Conservation (phyloP, 1,139 yeast genomes). For the Geotrichum klebahnii region DNA sequence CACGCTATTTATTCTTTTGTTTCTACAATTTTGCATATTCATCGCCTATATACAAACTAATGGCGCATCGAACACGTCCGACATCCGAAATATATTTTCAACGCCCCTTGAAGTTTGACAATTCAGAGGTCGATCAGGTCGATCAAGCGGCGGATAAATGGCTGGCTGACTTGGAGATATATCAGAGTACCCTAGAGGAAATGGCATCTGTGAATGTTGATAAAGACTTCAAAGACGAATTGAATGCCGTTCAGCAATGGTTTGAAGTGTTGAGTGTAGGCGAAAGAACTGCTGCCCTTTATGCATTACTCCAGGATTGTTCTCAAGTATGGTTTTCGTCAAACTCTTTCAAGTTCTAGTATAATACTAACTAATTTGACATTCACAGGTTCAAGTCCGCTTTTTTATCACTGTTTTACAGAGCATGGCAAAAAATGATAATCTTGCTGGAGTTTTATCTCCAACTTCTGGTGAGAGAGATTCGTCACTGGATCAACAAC, state of each 20-base stretch:
- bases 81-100: slow-evolving; percentile 29
- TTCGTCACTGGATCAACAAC: slow-evolving; percentile 15
- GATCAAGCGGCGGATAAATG: slow-evolving; percentile 36
- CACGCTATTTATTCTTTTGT: no score
- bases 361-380: neutral
- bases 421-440: slow-evolving; percentile 35
- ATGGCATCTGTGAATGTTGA: slow-evolving; percentile 37
- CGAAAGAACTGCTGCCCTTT: slow-evolving; percentile 42
- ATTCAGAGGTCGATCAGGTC: slow-evolving; percentile 23
- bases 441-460: slow-evolving; percentile 32
- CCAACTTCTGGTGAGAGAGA: slow-evolving; percentile 30
- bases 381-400: slow-evolving; percentile 36
- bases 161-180: slow-evolving; percentile 38
- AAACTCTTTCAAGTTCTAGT: no score
- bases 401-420: slow-evolving; percentile 40
- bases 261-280: slow-evolving; percentile 39
- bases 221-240: slow-evolving; percentile 33
- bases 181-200: slow-evolving; percentile 37
- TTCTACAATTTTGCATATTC: neutral
- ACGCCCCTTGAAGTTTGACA: slow-evolving; percentile 7
- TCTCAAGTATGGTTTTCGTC: slow-evolving; percentile 27
- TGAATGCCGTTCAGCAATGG: slow-evolving; percentile 40
- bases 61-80: slow-evolving; percentile 29
- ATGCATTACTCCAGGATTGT: slow-evolving; percentile 39
- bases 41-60: no score